These are phyloP conservation scores for Jamesozyma spencerorum DNA, from an alignment of 805 yeast genomes.

Conservation along the genomic window DNA sequence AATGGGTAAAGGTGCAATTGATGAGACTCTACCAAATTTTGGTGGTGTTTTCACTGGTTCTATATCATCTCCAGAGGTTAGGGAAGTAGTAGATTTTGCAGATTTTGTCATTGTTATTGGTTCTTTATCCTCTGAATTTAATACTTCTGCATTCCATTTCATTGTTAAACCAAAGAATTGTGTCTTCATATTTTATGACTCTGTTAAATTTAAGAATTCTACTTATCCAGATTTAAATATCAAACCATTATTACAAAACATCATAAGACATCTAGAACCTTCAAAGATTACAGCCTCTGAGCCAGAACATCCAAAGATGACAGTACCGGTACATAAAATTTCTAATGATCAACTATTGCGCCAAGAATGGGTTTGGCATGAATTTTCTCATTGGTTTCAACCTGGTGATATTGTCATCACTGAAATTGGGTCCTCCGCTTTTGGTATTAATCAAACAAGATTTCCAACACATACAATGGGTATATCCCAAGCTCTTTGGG, in stretches of 20 bases:
- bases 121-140: constrained; percentile 69
- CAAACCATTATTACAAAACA: constrained; percentile 33
- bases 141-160: constrained; percentile 72
- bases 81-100: constrained; percentile 56
- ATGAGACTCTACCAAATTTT: constrained; percentile 55
- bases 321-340: constrained; percentile 18
- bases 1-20: constrained; percentile 71
- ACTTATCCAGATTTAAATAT: constrained; percentile 51
- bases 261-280: constrained; percentile 25
- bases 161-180: constrained; percentile 55
- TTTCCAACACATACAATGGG: constrained; percentile 45
- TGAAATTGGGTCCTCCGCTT: constrained; percentile 60
- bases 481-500: constrained; percentile 56
- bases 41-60: constrained; percentile 76
- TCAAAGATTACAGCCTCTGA: constrained; percentile 11
- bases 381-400: constrained; percentile 41
- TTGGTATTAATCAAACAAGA: constrained; percentile 47
- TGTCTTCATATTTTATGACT: constrained; percentile 59
- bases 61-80: constrained; percentile 56
- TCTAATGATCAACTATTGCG: constrained; percentile 20
- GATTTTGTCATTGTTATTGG: constrained; percentile 69
- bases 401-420: constrained; percentile 51
- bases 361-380: constrained; percentile 43
- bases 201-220: constrained; percentile 52
- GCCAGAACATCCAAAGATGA: constrained; percentile 14